phyloP scores from a whole-genome alignment of 2,329 filamentous ascomycete genomes.

The Penicillium nordicum region DNA sequence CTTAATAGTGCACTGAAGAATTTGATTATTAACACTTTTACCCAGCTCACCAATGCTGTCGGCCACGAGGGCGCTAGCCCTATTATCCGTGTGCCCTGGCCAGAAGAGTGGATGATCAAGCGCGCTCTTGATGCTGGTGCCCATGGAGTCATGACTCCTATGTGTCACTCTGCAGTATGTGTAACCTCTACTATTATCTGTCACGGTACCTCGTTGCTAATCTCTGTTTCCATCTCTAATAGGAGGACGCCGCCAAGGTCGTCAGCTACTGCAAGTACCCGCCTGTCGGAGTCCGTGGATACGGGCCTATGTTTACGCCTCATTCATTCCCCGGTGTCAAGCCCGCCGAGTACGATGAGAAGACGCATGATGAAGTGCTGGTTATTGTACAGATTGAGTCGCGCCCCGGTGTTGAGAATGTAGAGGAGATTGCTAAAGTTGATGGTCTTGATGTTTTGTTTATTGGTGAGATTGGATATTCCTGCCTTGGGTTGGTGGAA shows the following conservation, averaged over 20 bases:
- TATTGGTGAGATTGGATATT: slow-evolving; percentile 27
- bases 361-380: slow-evolving; percentile 32
- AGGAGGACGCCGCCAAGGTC: slow-evolving; percentile 31
- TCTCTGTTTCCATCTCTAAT: background rate
- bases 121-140: slow-evolving; percentile 39
- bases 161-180: slow-evolving; percentile 32
- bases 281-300: slow-evolving; percentile 31
- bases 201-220: background rate
- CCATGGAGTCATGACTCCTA: slow-evolving; percentile 38
- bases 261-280: slow-evolving; percentile 34
- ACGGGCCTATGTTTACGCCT: slow-evolving; percentile 36
- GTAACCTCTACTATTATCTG: rapidly evolving
- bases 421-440: slow-evolving; percentile 44
- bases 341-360: slow-evolving; percentile 32
- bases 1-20: background rate
- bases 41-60: slow-evolving; percentile 36
- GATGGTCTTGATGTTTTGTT: slow-evolving; percentile 42
- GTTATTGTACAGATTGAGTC: slow-evolving; percentile 45
- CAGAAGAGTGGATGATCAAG: slow-evolving; percentile 42
- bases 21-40: background rate
- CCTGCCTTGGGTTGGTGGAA: background rate
- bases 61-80: slow-evolving; percentile 32
- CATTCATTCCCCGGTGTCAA: slow-evolving; percentile 30
- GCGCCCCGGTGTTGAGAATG: slow-evolving; percentile 39
- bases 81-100: slow-evolving; percentile 35